Conservation (phyloP, 805 yeast species). For the Lipomyces oligophaga region DNA sequence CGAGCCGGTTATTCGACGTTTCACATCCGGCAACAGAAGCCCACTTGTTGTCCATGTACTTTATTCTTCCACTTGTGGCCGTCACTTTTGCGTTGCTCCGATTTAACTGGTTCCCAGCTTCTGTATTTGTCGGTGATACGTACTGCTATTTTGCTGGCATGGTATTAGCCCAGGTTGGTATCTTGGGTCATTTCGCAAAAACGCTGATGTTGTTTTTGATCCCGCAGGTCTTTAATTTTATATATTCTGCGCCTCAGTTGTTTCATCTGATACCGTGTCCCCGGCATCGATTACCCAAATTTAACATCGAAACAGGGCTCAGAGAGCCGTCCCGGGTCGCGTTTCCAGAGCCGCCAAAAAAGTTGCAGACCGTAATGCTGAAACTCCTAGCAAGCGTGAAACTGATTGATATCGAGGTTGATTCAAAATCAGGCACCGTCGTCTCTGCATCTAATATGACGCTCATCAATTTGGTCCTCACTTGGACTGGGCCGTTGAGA, state of each 20-base stretch:
- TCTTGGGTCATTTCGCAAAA: slow-evolving; percentile 92
- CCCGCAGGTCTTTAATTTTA: slow-evolving; percentile 87
- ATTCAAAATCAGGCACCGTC: slow-evolving; percentile 34
- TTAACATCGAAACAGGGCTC: slow-evolving; percentile 61
- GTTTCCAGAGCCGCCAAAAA: slow-evolving; percentile 31
- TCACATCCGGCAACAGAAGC: slow-evolving; percentile 64
- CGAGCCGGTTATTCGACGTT: slow-evolving; percentile 35
- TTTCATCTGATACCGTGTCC: slow-evolving; percentile 89
- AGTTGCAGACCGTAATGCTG: slow-evolving; percentile 38
- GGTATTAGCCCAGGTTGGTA: slow-evolving; percentile 97
- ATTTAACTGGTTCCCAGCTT: slow-evolving; percentile 87
- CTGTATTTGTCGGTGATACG: slow-evolving; percentile 95
- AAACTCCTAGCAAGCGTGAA: slow-evolving; percentile 46
- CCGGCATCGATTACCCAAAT: slow-evolving; percentile 84
- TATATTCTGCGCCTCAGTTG: slow-evolving; percentile 89
- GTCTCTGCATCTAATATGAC: slow-evolving; percentile 74
- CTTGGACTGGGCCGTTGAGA: slow-evolving; percentile 84
- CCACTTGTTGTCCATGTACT: slow-evolving; percentile 74
- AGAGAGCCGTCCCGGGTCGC: slow-evolving; percentile 62
- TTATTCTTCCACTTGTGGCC: slow-evolving; percentile 82
- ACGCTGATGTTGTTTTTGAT: slow-evolving; percentile 79
- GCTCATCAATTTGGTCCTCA: slow-evolving; percentile 73
- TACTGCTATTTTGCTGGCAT: slow-evolving; percentile 97
- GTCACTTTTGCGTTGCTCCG: slow-evolving; percentile 71
- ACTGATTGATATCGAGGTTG: slow-evolving; percentile 47